Base-by-base conservation (phyloP, 441 rosid species). In the Sinapis alba region DNA sequence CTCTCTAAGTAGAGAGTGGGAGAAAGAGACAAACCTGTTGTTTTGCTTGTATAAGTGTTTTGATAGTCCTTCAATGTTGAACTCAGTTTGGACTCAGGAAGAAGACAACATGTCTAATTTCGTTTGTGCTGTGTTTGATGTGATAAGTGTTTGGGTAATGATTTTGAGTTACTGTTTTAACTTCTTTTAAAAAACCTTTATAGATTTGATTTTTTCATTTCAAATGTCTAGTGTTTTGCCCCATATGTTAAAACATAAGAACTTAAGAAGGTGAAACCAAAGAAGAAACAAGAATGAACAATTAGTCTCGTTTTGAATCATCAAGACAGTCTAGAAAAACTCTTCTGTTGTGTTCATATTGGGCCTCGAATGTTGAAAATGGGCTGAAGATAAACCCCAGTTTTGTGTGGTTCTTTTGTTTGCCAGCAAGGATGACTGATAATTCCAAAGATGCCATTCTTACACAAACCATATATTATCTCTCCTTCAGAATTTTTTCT, bases 1-100 rank as follows among this genome's bases (percentile, higher is more conserved):
- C 53, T 60, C 76, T 89, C 68, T 91, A 84, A 89, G 62, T 58
- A 68, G 77, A 53, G 41, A 45, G 2, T 64, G 6, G 13, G 2
- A 63, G 20, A 34, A 21, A n/a, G 16, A 45, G 41, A 11, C 7
- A 47, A 11, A 53, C 30, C 18, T 58, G 66, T 3, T 78, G 2
- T 11, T 68, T 72, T 66, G 57, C 65, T 74, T 63, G 32, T 69
- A 13, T 50, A 67, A 69, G 59, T 64, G 71, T 77, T 64, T 64
- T 47, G 71, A 64, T 57, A 65, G 26, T 69, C 62, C 8, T 54
- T 62, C 19, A 75, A 38, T 75, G 69, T 23, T 15, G 24, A 62
- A 34, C 43, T 16, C 15, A 59, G 68, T 68, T 43, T 68, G 47
- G 47, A 68, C 56, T 62, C 38, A 30, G n/a, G 65, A 76, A 62